Evolutionary conservation across 164 flowering plant species (phyloP).

Genomic region (Echeveria elegans): DNA sequence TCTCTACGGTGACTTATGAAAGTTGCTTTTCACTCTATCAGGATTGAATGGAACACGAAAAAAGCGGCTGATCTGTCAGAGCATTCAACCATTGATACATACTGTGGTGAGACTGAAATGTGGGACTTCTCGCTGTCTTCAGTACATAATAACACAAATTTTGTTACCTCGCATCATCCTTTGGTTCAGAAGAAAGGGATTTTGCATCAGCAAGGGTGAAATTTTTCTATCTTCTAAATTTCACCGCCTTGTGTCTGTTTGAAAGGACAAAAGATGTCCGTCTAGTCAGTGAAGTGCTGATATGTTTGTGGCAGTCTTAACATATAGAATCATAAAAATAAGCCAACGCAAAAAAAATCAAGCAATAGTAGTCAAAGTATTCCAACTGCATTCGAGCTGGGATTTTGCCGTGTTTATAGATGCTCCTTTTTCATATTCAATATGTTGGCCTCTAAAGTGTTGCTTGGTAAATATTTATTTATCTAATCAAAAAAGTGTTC

Average conservation of each 20-base stretch:
- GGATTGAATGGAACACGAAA: background rate
- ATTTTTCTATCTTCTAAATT: background rate
- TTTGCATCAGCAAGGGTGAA: conserved; percentile 31
- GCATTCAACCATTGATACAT: conserved; percentile 17
- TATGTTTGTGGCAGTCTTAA: background rate
- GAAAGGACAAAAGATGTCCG: too few species aligned
- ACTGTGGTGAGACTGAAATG: conserved; percentile 14
- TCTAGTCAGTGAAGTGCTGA: background rate
- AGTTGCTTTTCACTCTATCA: background rate
- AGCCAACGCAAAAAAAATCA: too few species aligned
- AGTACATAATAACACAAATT: conserved; percentile 15
- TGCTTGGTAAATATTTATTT: background rate
- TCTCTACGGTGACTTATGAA: background rate
- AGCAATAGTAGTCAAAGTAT: too few species aligned
- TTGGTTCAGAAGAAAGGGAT: conserved; percentile 11
- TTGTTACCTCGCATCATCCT: conserved; percentile 6
- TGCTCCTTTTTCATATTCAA: too few species aligned
- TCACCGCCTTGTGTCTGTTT: background rate
- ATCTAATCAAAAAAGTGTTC: conserved; percentile 16
- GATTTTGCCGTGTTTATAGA: too few species aligned
- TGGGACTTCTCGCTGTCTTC: conserved; percentile 21
- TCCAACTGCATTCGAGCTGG: too few species aligned
- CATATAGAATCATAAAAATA: too few species aligned
- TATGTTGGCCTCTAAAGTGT: background rate
- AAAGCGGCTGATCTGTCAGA: conserved; percentile 9